These are phyloP conservation scores for Scedosporium minutisporum DNA, from an alignment of 2,329 filamentous ascomycete species.

Conservation along the genomic window DNA sequence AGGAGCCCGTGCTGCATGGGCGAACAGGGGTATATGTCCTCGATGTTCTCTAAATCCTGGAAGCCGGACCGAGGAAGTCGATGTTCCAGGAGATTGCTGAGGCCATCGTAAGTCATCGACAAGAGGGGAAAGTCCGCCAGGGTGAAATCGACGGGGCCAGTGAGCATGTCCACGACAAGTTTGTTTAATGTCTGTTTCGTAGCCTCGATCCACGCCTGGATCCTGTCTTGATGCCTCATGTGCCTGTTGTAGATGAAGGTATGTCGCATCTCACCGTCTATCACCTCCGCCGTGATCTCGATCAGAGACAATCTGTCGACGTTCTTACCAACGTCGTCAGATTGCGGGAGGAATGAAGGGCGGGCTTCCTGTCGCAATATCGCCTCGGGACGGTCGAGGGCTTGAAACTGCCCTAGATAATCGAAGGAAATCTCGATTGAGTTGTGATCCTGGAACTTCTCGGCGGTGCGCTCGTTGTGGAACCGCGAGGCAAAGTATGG, in stretches of 20 bases:
- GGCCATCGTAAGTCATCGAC: constrained; percentile 17
- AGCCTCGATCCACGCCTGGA: no score
- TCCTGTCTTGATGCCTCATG: no score
- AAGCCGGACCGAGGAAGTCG: constrained; percentile 13
- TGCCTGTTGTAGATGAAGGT: no score
- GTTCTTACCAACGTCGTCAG: constrained; percentile 1
- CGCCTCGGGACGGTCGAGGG: constrained; percentile 27
- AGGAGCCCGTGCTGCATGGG: constrained; percentile 27
- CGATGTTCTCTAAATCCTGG: constrained; percentile 12
- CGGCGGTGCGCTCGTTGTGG: constrained; percentile 17
- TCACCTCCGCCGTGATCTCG: no score
- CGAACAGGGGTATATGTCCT: constrained; percentile 28
- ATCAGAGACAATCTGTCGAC: constrained; percentile 12
- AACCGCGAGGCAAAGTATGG: constrained; percentile 27
- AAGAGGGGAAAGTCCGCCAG: constrained; percentile 24
- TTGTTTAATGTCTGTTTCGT: no score
- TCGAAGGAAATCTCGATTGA: constrained; percentile 39
- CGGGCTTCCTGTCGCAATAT: constrained; percentile 2
- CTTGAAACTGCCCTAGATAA: constrained; percentile 35
- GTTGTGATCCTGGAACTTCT: constrained; percentile 23
- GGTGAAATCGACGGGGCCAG: constrained; percentile 14
- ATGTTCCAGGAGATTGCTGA: constrained; percentile 15
- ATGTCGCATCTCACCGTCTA: no score
- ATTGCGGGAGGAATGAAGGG: neutral
- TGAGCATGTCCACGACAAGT: constrained; percentile 11